Base-by-base conservation (phyloP, 768 basidiomycete genomes). In the Asterophora lycoperdoides region DNA sequence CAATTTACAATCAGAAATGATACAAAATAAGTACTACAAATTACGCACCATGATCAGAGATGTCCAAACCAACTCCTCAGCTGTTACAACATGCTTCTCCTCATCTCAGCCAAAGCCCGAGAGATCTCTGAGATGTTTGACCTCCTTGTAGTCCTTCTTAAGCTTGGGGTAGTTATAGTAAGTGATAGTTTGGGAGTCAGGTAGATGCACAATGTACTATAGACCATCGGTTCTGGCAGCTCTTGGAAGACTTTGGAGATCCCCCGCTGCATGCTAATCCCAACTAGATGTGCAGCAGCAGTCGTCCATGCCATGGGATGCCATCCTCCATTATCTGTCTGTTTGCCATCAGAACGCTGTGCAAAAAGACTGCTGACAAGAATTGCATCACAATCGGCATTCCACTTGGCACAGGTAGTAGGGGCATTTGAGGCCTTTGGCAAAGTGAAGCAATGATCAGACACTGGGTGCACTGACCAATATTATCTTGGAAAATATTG, bases 31-130 rank as follows among this genome's bases (percentile, higher is more conserved):
- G 43, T 8, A 32, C 54, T 29, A 23, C 3, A 19, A 37, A 45
- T 10, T n/a, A 54, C 44, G 19, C 42, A 62, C 60, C 40, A 37
- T 48, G 10, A 63, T 8, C 15, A 57, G 43, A 2, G 34, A 44
- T 1, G 51, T 45, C 49, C 60, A 61, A 9, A 63, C 64, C 8
- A 60, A 56, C 14, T 68, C 61, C 10, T 60, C 53, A 44, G 68
- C 66, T 2, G 61, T 67, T 1, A 45, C 64, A 15, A 66, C 54
- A 40, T 52, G 32, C 8, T 52, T 36, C 0, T 23, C 48, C 9
- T 58, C 56, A 53, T 67, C 53, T 64, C 65, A 67, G 1, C 65
- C 62, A 56, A 65, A 65, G 1, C 62, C 62, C 20, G 61, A 64
- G 9, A 43, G 51, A 10, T 53, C 49, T 32, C 59, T 38, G 14